These are phyloP conservation scores for Chaetoceros tenuissimus DNA, from an alignment of 108 stramenopile genomes.

Conservation along the genomic window DNA sequence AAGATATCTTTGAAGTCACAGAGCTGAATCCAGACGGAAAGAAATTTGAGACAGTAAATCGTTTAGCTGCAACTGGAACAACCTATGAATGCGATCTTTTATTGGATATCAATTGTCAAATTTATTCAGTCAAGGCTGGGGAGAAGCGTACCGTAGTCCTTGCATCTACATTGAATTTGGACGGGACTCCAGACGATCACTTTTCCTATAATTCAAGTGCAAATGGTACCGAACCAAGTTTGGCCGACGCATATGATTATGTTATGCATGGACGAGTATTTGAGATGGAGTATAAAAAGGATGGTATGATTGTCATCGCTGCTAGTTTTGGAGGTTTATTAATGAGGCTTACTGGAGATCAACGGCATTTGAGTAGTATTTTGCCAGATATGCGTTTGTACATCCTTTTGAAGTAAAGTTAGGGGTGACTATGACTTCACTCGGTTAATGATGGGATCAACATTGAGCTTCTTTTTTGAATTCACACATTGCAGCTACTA, in stretches of 20 bases:
- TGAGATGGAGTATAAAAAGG: slow-evolving; percentile 80
- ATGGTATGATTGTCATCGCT: slow-evolving; percentile 69
- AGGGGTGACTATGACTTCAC: slow-evolving; percentile 5
- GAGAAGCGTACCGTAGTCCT: slow-evolving; percentile 89
- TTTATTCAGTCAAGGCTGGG: slow-evolving; percentile 75
- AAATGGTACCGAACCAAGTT: slow-evolving; percentile 46
- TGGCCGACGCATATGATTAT: slow-evolving; percentile 96
- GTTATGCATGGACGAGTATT: slow-evolving; percentile 97
- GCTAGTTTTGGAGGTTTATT: slow-evolving; percentile 92
- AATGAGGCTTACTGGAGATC: slow-evolving; percentile 91
- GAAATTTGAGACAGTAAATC: slow-evolving; percentile 85
- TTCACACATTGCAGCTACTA: too few species aligned
- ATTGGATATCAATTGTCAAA: slow-evolving; percentile 92
- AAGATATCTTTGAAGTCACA: slow-evolving; percentile 94
- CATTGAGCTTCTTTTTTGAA: too few species aligned
- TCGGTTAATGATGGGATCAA: too few species aligned
- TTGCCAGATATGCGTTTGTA: slow-evolving; percentile 87
- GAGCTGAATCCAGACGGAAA: slow-evolving; percentile 92
- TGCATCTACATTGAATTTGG: slow-evolving; percentile 87
- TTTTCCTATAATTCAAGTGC: slow-evolving; percentile 64
- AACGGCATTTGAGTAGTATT: slow-evolving; percentile 82
- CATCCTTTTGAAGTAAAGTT: slow-evolving; percentile 85
- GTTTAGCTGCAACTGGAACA: slow-evolving; percentile 82
- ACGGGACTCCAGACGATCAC: slow-evolving; percentile 90
- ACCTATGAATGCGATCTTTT: slow-evolving; percentile 93